Percentiles rank a stretch among this genome's conserved stretches.
phyloP scores from a whole-genome alignment of 2,329 filamentous ascomycete genomes.

The Cladosporium sp. region DNA sequence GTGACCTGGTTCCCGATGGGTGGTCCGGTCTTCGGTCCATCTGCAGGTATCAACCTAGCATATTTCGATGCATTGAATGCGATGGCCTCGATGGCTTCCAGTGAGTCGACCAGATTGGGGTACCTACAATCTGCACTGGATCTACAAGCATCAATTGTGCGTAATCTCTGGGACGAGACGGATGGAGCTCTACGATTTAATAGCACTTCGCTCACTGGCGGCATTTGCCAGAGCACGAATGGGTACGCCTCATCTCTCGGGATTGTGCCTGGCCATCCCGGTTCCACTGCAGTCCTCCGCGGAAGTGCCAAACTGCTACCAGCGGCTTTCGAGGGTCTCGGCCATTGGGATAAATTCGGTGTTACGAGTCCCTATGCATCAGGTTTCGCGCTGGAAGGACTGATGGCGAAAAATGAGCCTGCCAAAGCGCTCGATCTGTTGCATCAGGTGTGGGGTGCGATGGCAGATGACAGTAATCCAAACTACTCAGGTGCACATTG shows the following conservation, averaged over 20 bases:
- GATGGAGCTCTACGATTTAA: not conserved
- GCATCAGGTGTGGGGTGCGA: slow-evolving; percentile 20
- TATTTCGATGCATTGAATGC: not conserved
- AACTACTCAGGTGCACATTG: slow-evolving; percentile 23
- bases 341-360: not conserved
- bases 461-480: slow-evolving; percentile 19
- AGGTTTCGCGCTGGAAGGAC: not conserved
- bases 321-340: not conserved
- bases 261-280: not conserved
- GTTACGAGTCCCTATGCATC: not conserved
- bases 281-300: not conserved
- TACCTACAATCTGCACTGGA: not conserved
- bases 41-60: not conserved
- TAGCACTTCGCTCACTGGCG: not conserved
- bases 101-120: not conserved
- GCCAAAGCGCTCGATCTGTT: slow-evolving; percentile 17
- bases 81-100: not conserved
- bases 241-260: not conserved
- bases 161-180: not conserved
- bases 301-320: not conserved
- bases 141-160: not conserved
- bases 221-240: not conserved
- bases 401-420: slow-evolving; percentile 8
- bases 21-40: not conserved
- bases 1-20: slow-evolving; percentile 2